Evolutionary conservation across 2,329 filamentous ascomycete genomes (phyloP), one percentile per base, ranked within the genome.

Genomic region (Neurospora sp.): DNA sequence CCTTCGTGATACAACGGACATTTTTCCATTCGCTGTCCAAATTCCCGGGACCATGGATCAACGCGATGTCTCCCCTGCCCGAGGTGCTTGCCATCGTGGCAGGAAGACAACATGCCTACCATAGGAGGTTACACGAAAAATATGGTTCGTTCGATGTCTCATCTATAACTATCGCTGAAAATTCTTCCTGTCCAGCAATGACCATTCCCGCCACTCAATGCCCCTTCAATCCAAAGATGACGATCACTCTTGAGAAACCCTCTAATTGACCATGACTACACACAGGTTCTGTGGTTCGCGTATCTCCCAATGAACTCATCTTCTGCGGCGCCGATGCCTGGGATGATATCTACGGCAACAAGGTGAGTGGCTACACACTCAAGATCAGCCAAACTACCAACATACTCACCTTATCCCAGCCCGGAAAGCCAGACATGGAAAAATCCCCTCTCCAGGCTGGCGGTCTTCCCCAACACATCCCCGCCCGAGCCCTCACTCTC

Each of bases 341-440:
- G 67, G 74, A 78, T 19, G 75, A 77, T n/a, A 78, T 77, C 4
- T 77, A 77, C 28, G 74, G 76, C 0, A 67, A 74, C 66, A 73
- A 73, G 8, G 76, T 77, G 70, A 41, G 75, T 68, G 11, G 4
- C 6, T 15, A 8, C 0, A 36, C 12, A 62, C 8, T 8, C 33
- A 43, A 4, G n/a, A 37, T 1, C 2, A n/a, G 38, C 46, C 66
- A 75, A 71, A 73, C 70, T 38, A 69, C 70, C 1, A 8, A 66
- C 33, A 40, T 57, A 8, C 52, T 62, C 1, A 62, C 12, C 28
- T 68, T 4, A 38, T n/a, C 6, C n/a, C 43, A 71, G 69, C 69
- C 66, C 46, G 69, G 70, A 39, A 71, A 71, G 37, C 72, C 71
- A 12, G 72, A 76, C 68, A 76, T 78, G 74, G 75, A 77, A 68